Evolutionary conservation across 2,329 filamentous ascomycete species (phyloP).

Genomic region (Penicillium sp.): DNA sequence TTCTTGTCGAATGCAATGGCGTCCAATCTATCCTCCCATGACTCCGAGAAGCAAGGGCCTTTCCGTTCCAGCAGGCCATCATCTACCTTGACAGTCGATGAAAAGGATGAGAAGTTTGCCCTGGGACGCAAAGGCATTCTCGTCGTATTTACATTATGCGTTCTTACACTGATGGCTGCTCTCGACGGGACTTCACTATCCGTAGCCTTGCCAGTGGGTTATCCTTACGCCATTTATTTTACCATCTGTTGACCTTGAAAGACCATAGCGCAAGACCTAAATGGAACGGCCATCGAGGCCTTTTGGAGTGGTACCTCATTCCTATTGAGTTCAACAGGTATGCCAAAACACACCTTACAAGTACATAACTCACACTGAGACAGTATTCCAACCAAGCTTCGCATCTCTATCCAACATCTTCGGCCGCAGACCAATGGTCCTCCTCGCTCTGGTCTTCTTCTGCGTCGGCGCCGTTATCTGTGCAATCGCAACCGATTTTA

Average conservation of each 20-base stretch:
- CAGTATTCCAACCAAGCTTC: slow-evolving; percentile 50
- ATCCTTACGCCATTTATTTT: fast-evolving
- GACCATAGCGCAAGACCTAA: slow-evolving; percentile 32
- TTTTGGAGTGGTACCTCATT: slow-evolving; percentile 53
- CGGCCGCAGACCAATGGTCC: slow-evolving; percentile 42
- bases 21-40: slow-evolving; percentile 8
- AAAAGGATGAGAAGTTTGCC: slow-evolving; percentile 15
- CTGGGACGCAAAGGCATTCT: slow-evolving; percentile 18
- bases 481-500: slow-evolving; percentile 41
- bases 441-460: slow-evolving; percentile 42
- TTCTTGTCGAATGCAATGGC: neutral
- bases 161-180: slow-evolving; percentile 24
- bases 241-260: slow-evolving; percentile 8
- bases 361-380: slow-evolving; percentile 11
- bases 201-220: slow-evolving; percentile 22
- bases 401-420: slow-evolving; percentile 48
- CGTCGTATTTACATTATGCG: slow-evolving; percentile 21
- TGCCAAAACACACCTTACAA: neutral
- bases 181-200: slow-evolving; percentile 25
- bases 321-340: slow-evolving; percentile 38
- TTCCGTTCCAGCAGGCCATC: slow-evolving; percentile 6
- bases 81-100: neutral
- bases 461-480: slow-evolving; percentile 44
- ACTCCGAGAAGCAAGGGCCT: slow-evolving; percentile 5
- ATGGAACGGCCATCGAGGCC: slow-evolving; percentile 39